Evolutionary conservation across 495 filamentous ascomycete species (phyloP).

Genomic region (Opeltia flavorubescens): DNA sequence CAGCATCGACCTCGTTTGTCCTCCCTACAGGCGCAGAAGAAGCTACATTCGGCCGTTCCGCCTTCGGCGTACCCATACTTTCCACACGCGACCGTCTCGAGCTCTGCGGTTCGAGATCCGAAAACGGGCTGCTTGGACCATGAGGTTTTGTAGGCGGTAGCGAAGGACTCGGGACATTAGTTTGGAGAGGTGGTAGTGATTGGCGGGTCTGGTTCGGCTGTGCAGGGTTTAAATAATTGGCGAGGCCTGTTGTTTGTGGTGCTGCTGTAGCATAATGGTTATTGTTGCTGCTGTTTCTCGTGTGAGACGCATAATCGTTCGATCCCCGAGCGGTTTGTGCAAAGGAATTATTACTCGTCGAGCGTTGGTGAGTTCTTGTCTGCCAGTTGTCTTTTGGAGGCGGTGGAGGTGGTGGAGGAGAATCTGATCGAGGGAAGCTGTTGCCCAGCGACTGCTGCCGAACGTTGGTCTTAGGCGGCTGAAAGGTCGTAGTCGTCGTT

Average conservation of each 20-base stretch:
- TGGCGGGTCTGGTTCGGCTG: slow-evolving; percentile 7
- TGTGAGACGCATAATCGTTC: too few species aligned
- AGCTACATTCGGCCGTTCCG: not conserved
- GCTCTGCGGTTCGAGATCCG: not conserved
- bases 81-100: not conserved
- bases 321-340: too few species aligned
- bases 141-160: not conserved
- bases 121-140: too few species aligned
- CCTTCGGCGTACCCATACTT: not conserved
- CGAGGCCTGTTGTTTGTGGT: not conserved
- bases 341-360: too few species aligned
- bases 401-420: slow-evolving; percentile 14
- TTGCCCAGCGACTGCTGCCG: not conserved
- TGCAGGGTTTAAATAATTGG: too few species aligned
- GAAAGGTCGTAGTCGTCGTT: slow-evolving; percentile 1
- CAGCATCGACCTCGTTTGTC: slow-evolving; percentile 18
- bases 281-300: too few species aligned
- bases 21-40: not conserved
- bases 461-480: not conserved
- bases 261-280: not conserved
- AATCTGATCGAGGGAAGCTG: slow-evolving; percentile 3
- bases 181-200: slow-evolving; percentile 13
- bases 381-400: slow-evolving; percentile 16
- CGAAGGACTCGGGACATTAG: slow-evolving; percentile 1
- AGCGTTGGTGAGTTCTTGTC: not conserved